These are phyloP conservation scores for Botrytis pseudocinerea DNA, from an alignment of 2,329 filamentous ascomycete species.

Conservation along the genomic window DNA sequence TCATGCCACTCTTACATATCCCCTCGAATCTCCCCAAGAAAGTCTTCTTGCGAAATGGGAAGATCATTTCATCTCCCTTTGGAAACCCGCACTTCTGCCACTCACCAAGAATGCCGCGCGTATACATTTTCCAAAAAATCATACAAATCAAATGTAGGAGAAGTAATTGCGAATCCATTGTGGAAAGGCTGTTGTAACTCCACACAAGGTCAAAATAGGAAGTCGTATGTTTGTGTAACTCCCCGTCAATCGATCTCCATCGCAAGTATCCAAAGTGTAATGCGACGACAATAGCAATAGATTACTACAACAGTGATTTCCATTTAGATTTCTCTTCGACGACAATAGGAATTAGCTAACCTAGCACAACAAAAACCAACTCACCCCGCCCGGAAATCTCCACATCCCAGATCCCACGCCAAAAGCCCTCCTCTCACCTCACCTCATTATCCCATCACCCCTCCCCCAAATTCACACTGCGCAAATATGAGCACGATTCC, in stretches of 20 bases:
- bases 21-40: neutral
- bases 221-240: neutral
- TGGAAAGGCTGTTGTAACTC: neutral
- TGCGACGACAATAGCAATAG: neutral
- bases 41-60: neutral
- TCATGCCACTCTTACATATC: neutral
- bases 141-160: neutral
- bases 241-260: neutral
- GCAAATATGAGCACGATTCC: conserved; percentile 8
- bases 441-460: too few species aligned
- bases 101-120: neutral
- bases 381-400: neutral
- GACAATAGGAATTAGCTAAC: neutral
- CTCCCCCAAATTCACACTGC: neutral
- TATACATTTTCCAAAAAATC: neutral
- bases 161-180: neutral
- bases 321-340: neutral
- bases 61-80: neutral
- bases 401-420: too few species aligned
- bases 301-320: neutral
- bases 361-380: neutral
- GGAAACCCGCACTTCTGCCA: neutral
- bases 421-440: neutral
- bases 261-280: neutral
- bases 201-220: neutral